phyloP scores from a whole-genome alignment of 768 basidiomycete species.

The Hypsizygus marmoreus region DNA sequence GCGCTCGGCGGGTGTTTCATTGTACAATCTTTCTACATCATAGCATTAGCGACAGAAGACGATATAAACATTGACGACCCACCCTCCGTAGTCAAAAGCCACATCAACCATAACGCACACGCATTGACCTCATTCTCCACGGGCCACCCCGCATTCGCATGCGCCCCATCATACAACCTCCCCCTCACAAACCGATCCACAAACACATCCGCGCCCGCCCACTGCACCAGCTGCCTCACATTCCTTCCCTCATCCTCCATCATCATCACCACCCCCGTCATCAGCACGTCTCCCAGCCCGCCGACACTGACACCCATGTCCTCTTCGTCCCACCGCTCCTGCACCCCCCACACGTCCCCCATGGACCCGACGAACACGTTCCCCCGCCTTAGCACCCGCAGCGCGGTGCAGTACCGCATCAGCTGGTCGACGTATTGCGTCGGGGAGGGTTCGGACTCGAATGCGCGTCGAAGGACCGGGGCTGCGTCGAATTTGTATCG shows the following conservation, averaged over 20 bases:
- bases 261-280: constrained; percentile 26
- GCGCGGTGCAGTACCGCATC: constrained; percentile 34
- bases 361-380: constrained; percentile 25
- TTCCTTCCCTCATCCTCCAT: constrained; percentile 64
- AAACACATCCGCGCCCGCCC: constrained; percentile 44
- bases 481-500: constrained; percentile 54
- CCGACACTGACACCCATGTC: constrained; percentile 1
- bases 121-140: constrained; percentile 46
- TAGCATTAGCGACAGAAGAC: neutral
- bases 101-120: constrained; percentile 56
- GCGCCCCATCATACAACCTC: constrained; percentile 37
- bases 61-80: neutral
- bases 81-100: constrained; percentile 52
- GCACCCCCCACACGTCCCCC: neutral
- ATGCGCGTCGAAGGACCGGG: constrained; percentile 52
- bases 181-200: constrained; percentile 39
- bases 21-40: constrained; percentile 25
- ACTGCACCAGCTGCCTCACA: constrained; percentile 42
- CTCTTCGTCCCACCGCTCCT: neutral
- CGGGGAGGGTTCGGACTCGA: constrained; percentile 36
- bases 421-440: constrained; percentile 37
- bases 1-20: constrained; percentile 28
- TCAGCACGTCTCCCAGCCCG: constrained; percentile 10
- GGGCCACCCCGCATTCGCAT: constrained; percentile 47
- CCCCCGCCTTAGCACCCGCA: constrained; percentile 37